phyloP scores from a whole-genome alignment of 352 stramenopile genomes.

The Globisporangium heterothallicum region DNA sequence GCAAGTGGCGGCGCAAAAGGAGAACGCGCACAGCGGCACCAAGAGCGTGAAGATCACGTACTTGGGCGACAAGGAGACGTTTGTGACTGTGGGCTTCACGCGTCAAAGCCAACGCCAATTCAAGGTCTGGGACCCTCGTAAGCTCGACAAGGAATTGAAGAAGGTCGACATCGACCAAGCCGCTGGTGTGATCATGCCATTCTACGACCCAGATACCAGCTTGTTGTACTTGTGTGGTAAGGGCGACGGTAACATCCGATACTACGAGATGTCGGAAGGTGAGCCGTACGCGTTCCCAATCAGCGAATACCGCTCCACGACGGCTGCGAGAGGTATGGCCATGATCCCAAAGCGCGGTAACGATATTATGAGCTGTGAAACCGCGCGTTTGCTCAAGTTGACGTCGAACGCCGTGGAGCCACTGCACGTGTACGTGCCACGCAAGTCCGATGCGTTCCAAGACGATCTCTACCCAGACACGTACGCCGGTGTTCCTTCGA shows the following conservation, averaged over 20 bases:
- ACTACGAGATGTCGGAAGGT: constrained; percentile 97
- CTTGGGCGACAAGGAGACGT: constrained; percentile 93
- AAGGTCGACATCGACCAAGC: constrained; percentile 97
- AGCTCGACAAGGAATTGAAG: constrained; percentile 90
- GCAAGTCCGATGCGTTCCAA: constrained; percentile 99
- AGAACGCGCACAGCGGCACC: constrained; percentile 94
- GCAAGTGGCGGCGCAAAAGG: constrained; percentile 66
- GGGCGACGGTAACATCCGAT: constrained; percentile 98
- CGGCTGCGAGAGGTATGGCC: constrained; percentile 95
- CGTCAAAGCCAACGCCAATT: constrained; percentile 93
- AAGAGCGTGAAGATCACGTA: constrained; percentile 98
- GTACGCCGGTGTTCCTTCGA: constrained; percentile 91
- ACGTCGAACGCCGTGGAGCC: constrained; percentile 96
- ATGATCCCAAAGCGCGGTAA: constrained; percentile 98
- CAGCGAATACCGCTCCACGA: constrained; percentile 95
- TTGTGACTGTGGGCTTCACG: constrained; percentile 97
- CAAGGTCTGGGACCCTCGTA: constrained; percentile 86
- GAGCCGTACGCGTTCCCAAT: constrained; percentile 91
- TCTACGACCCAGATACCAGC: constrained; percentile 97
- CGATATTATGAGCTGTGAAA: constrained; percentile 98
- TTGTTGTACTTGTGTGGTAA: constrained; percentile 98
- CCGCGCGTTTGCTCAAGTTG: constrained; percentile 93
- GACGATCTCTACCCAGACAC: constrained; percentile 99
- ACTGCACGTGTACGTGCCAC: constrained; percentile 94
- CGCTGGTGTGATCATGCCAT: constrained; percentile 98